A percentile compares a stretch with the other conserved stretches of the same genome.
These are phyloP conservation scores for Corylus americana DNA, from an alignment of 306 rosid species.

Conservation along the genomic window DNA sequence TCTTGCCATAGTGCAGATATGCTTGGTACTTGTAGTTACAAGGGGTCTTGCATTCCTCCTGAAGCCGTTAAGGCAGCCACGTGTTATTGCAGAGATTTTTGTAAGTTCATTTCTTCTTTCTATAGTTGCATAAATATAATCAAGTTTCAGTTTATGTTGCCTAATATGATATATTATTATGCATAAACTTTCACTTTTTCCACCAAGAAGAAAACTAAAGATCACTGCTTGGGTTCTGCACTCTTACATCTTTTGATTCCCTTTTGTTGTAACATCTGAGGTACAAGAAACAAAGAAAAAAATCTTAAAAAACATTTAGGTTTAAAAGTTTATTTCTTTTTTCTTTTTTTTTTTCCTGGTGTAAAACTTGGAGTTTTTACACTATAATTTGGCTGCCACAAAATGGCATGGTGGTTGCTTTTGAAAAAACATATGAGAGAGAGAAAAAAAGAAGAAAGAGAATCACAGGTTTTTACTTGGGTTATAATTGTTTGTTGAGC, in stretches of 20 bases:
- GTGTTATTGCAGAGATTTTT: conserved; percentile 64
- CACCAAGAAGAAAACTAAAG: not conserved
- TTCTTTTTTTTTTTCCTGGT: not conserved
- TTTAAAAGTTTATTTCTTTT: not conserved
- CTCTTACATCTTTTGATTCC: not conserved
- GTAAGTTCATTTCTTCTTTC: conserved; percentile 44
- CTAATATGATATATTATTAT: not conserved
- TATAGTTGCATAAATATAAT: not conserved
- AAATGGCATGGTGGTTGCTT: not conserved
- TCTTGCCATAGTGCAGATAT: conserved; percentile 54
- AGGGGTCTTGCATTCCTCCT: conserved; percentile 50
- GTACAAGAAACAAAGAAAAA: no score
- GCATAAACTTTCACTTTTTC: not conserved
- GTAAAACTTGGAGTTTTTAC: not conserved
- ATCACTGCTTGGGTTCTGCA: not conserved
- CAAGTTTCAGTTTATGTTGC: not conserved
- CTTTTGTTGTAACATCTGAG: no score
- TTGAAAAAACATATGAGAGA: not conserved
- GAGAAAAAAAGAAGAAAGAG: not conserved
- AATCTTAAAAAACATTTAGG: no score
- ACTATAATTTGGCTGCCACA: not conserved
- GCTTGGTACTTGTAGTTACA: conserved; percentile 44
- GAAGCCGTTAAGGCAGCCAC: conserved; percentile 55
- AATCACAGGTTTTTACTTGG: not conserved
- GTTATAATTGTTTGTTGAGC: not conserved